A percentile compares a stretch with the other conserved stretches of the same genome.
Conservation (phyloP, 2,329 filamentous ascomycete species). For the Diatrype stigma region DNA sequence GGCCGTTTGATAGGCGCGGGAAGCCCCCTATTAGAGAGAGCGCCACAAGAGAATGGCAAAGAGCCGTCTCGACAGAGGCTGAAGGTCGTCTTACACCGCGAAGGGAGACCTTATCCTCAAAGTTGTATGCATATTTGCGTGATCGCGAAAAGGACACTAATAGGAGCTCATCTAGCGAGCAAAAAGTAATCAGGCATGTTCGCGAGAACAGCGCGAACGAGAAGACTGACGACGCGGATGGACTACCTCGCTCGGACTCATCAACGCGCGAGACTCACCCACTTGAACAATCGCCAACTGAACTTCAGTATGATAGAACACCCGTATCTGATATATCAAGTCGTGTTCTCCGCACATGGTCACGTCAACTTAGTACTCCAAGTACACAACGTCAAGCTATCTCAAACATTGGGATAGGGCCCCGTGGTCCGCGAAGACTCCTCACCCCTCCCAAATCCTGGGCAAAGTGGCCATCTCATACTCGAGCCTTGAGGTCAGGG, state of each 20-base stretch:
- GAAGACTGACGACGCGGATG: neutral
- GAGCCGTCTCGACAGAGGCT: conserved; percentile 7
- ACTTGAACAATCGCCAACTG: conserved; percentile 7
- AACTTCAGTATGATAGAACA: conserved; percentile 4
- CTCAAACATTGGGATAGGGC: conserved; percentile 5
- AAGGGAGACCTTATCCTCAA: neutral
- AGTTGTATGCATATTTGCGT: neutral
- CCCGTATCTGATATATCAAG: conserved; percentile 16
- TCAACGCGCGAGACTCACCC: conserved; percentile 3
- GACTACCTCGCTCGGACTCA: neutral
- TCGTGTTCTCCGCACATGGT: conserved; percentile 24
- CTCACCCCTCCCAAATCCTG: conserved; percentile 25
- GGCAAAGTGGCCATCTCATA: conserved; percentile 31
- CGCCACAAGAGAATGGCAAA: conserved; percentile 9
- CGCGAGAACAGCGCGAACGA: neutral
- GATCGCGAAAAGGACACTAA: neutral
- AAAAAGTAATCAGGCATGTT: neutral
- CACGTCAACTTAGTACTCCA: conserved; percentile 21
- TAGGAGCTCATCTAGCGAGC: too few relatives aligned
- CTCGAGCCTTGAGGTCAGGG: conserved; percentile 22
- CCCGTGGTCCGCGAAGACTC: conserved; percentile 1
- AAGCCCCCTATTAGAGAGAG: conserved; percentile 6
- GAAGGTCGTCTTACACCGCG: conserved; percentile 2
- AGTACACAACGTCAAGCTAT: conserved; percentile 8
- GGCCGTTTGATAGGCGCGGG: neutral